Base-by-base conservation (phyloP, 2,329 filamentous ascomycete species). In the Aspergillus glaucus region DNA sequence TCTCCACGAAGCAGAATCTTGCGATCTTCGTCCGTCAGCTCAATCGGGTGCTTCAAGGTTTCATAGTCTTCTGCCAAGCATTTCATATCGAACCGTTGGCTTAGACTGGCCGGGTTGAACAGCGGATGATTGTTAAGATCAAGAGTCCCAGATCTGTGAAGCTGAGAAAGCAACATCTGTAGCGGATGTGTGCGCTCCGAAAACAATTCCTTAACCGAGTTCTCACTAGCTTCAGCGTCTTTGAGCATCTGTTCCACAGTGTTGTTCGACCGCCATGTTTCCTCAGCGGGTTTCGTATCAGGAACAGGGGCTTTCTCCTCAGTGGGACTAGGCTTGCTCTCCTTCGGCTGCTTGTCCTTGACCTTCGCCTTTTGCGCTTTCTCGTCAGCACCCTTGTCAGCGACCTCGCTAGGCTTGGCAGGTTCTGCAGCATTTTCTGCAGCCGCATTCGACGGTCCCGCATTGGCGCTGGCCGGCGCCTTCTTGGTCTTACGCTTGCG, bases 401-500 rank as follows among this genome's bases (percentile, higher is more conserved):
- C 47, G 17, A 49, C 42, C 2, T 52, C 53, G 14, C 45, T 45
- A 3, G 50, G 39, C 37, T 58, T 64, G 6, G 28, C 40, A 8
- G 49, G 37, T 30, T 62, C 57, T 1, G 50, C 7, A 3, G 36
- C 14, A 40, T 30, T 48, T n/a, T 59, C 50, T 6, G 55, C 48
- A 2, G 50, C 28, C 10, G 47, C 37, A 19, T 45, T 48, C 2
- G 53, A 43, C 2, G 52, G 47, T 15, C 62, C 64, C 19, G 58
- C 49, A 12, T 56, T 58, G 37, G 48, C 54, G 37, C 49, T 55
- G 7, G 62, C 52, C 6, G 68, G 63, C 4, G 72, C 61, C 53
- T 75, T 76, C 63, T 75, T 77, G 21, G 73, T 72, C 55, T 77
- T 85, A 59, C 82, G 82, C 66, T 84, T 84, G 39, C 82, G 72